A percentile compares a stretch with the other conserved stretches of the same genome.
phyloP scores from a whole-genome alignment of 2,329 filamentous ascomycete species.

The Didymella pomorum region DNA sequence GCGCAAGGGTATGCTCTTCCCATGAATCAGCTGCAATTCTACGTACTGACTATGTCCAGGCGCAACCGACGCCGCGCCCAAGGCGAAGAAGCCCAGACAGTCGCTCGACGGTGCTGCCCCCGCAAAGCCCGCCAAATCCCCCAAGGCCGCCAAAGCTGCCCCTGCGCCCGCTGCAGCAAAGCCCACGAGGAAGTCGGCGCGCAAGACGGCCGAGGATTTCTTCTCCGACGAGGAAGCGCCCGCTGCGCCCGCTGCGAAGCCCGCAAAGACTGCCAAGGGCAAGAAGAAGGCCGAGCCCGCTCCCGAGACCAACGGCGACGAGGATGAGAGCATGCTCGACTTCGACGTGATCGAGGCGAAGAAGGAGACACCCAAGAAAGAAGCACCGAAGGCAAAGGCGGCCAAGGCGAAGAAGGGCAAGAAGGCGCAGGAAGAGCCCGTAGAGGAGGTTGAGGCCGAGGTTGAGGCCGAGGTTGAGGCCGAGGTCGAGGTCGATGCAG shows the following conservation, averaged over 20 bases:
- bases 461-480: constrained; percentile 28
- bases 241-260: constrained; percentile 29
- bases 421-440: constrained; percentile 31
- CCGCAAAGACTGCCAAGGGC: constrained; percentile 46
- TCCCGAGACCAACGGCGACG: constrained; percentile 22
- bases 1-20: constrained; percentile 58
- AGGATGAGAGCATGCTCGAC: constrained; percentile 24
- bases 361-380: constrained; percentile 29
- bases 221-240: constrained; percentile 40
- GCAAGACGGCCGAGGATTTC: constrained; percentile 50
- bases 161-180: constrained; percentile 31
- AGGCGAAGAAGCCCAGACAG: constrained; percentile 52
- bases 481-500: constrained; percentile 24
- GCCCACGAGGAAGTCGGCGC: constrained; percentile 37
- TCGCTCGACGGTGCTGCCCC: constrained; percentile 38
- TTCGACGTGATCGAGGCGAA: constrained; percentile 22
- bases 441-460: constrained; percentile 27
- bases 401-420: constrained; percentile 37
- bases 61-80: constrained; percentile 45
- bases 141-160: constrained; percentile 34
- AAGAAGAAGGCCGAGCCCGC: constrained; percentile 49
- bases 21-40: not conserved
- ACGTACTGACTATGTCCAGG: constrained; percentile 34
- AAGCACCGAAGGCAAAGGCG: constrained; percentile 29
- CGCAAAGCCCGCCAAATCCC: constrained; percentile 28